A percentile compares a stretch with the other conserved stretches of the same genome.
phyloP scores from a whole-genome alignment of 1,284 basidiomycete species.

The Neonothopanus nambi region DNA sequence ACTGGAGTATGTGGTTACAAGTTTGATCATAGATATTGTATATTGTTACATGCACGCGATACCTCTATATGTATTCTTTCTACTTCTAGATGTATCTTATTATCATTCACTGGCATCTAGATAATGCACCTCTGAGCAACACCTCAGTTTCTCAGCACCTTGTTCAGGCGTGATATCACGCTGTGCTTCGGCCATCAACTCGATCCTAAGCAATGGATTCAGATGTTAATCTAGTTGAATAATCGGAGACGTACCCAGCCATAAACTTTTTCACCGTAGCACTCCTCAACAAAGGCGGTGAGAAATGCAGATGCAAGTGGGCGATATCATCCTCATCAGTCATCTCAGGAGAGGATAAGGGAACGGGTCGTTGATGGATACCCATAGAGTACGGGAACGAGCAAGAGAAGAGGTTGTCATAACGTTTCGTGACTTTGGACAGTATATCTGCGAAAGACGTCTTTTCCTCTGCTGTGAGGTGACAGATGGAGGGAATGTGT shows the following conservation, averaged over 20 bases:
- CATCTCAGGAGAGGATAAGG: constrained; percentile 31
- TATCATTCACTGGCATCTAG: constrained; percentile 26
- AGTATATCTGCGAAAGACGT: constrained; percentile 65
- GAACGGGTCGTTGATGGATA: constrained; percentile 79
- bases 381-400: constrained; percentile 99
- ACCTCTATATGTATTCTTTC: too few relatives aligned
- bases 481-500: constrained; percentile 71
- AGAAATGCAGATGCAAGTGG: constrained; percentile 89
- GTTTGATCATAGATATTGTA: constrained; percentile 40
- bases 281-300: constrained; percentile 84
- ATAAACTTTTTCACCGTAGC: constrained; percentile 88
- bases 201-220: constrained; percentile 57
- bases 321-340: constrained; percentile 58
- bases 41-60: too few relatives aligned
- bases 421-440: constrained; percentile 69
- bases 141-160: constrained; percentile 67
- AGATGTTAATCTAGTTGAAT: neutral
- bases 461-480: constrained; percentile 65
- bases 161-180: constrained; percentile 91
- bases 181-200: constrained; percentile 91
- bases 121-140: constrained; percentile 39
- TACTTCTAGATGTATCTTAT: neutral
- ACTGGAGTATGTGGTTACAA: constrained; percentile 82
- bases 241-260: constrained; percentile 67
- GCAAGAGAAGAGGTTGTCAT: constrained; percentile 85